Evolutionary conservation across 805 yeast genomes (phyloP).

Genomic region (Citeromyces nyonsensis): DNA sequence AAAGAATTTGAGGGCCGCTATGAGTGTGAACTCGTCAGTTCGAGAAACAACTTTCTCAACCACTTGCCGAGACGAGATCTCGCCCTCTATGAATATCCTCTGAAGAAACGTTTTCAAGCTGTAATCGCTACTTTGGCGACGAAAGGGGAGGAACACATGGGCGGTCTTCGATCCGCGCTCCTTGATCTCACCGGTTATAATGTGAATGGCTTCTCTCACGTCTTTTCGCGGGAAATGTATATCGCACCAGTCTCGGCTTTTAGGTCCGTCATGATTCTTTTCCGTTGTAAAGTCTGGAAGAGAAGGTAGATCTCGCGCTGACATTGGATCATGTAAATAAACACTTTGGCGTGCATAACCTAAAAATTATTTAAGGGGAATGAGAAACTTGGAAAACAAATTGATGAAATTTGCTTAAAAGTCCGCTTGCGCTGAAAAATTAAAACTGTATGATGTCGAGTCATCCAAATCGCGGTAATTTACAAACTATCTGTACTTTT

Average conservation of each 20-base stretch:
- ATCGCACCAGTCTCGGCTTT: slow-evolving; percentile 8
- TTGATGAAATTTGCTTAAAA: too few species aligned
- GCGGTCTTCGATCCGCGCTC: slow-evolving; percentile 58
- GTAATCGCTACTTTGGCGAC: slow-evolving; percentile 52
- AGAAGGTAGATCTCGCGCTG: too few species aligned
- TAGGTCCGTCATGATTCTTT: too few species aligned
- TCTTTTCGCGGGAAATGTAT: slow-evolving; percentile 44
- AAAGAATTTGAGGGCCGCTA: slow-evolving; percentile 62
- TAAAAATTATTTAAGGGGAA: too few species aligned
- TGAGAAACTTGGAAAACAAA: too few species aligned
- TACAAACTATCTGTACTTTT: too few species aligned
- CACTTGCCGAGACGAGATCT: slow-evolving; percentile 22
- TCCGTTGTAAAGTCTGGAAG: too few species aligned
- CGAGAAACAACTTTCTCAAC: slow-evolving; percentile 26
- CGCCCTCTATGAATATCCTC: slow-evolving; percentile 42
- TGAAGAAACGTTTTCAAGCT: slow-evolving; percentile 43
- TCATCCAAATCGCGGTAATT: too few species aligned
- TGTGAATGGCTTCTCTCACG: slow-evolving; percentile 51
- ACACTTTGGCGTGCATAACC: too few species aligned
- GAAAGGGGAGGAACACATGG: slow-evolving; percentile 58
- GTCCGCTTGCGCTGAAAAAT: too few species aligned
- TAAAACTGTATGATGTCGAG: too few species aligned
- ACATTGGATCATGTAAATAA: too few species aligned
- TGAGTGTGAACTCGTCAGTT: slow-evolving; percentile 56
- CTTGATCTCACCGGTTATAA: slow-evolving; percentile 61